Base-by-base conservation (phyloP, 805 yeast species). In the Candida wancherniae region DNA sequence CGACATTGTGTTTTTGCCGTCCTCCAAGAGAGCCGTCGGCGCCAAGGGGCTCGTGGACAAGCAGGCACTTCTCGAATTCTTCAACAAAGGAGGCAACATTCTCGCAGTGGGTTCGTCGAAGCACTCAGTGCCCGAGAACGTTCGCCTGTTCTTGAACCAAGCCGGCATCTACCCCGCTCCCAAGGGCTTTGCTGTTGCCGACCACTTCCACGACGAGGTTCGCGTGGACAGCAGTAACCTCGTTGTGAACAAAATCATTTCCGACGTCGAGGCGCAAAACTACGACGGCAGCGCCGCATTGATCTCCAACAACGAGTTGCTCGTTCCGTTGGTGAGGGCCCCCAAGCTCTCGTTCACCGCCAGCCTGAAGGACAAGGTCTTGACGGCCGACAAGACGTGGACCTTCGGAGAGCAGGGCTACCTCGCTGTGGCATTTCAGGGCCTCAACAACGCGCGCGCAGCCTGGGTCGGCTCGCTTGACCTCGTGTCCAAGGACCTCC, bases 161-260 rank as follows among this genome's bases (percentile, higher is more conserved):
- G 59, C 88, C 42, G 98, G 96, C 19, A 78, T 92, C 30, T 74
- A 67, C 48, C 84, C 96, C 36, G 73, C 92, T 28, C 94, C 95
- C 36, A 82, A 76, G 51, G 80, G 76, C 29, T 77, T 74, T 53
- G 55, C 63, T 32, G 61, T 81, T 25, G 55, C 69, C 6, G 95
- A 87, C 55, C 80, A 82, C 55, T 85, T 85, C 60, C 51, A 56
- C 36, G 45, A 48, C 16, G 56, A 46, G 33, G 39, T 74, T 55
- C 44, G 50, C 50, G 42, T 57, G 19, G 49, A 57, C 9, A 36
- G 47, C 11, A 51, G 54, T 20, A 51, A 51, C 26, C 63, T 69
- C 36, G 48, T 43, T 15, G 37, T 45, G 27, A 32, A 36, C 19
- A 39, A 31, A 28, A 45, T 60, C 11, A 24, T 50, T 24, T 24